These are phyloP conservation scores for Populus pruinosa DNA, from an alignment of 345 rosid species.

Conservation along the genomic window DNA sequence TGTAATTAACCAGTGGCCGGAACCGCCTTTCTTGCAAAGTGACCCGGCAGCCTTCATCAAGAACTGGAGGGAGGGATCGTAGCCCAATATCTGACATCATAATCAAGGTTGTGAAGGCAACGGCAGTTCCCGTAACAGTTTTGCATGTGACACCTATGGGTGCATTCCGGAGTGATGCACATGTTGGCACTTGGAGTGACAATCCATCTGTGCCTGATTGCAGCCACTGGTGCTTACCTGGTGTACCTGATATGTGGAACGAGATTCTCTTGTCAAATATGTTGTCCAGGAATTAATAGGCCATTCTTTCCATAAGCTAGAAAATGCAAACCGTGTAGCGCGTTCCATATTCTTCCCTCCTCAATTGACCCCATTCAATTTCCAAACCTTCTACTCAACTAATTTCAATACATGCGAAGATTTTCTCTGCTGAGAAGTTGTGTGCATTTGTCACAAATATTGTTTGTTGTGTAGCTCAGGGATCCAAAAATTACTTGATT, in stretches of 20 bases:
- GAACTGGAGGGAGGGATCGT: conserved; percentile 40
- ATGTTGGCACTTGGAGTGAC: conserved; percentile 64
- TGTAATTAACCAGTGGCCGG: conserved; percentile 35
- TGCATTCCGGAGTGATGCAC: conserved; percentile 60
- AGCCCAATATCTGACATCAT: conserved; percentile 45
- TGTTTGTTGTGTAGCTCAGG: background rate
- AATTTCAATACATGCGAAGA: background rate
- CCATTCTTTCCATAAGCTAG: background rate
- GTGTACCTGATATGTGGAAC: conserved; percentile 73
- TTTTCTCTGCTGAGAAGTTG: background rate
- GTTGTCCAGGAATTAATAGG: conserved; percentile 17
- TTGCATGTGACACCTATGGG: conserved; percentile 69
- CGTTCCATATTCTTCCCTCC: background rate
- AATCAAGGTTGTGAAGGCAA: conserved; percentile 37
- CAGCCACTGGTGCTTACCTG: conserved; percentile 77
- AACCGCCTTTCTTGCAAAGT: conserved; percentile 52
- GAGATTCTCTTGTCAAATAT: conserved; percentile 48
- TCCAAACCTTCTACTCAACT: background rate
- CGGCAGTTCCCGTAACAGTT: conserved; percentile 38
- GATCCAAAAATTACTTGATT: no score
- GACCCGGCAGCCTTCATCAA: conserved; percentile 42
- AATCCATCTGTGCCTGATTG: conserved; percentile 64
- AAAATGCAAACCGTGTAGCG: background rate
- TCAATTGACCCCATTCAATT: background rate
- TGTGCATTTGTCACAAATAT: background rate